Evolutionary conservation across 1,139 yeast genomes (phyloP), one percentile per base, ranked within the genome.

Genomic region (Protomyces arabidopsidicola): DNA sequence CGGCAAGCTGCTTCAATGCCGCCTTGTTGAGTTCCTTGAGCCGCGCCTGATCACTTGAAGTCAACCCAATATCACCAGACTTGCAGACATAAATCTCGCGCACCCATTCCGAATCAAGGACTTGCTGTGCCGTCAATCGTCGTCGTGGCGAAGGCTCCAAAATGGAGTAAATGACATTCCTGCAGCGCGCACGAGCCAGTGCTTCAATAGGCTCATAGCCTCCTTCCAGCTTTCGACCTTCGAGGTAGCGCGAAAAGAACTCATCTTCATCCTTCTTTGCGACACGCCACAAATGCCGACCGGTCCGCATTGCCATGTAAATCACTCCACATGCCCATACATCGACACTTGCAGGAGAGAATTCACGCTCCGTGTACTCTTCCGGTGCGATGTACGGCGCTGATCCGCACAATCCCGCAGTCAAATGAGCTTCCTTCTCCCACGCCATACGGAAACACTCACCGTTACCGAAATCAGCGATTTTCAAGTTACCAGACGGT

Each of bases 271-370:
- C 81, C 34, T 73, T 72, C 67, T 83, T 84, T 2, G 98, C 97
- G 65, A 85, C 78, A 70, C 87, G 86, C 98, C 98, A 93, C 65
- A 93, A 76, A 71, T 91, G 96, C 65, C 96, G 81, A 1, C 98
- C 98, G 0, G 97, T 89, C 72, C 98, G 81, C 98, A 93, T 91
- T 9, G 97, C 97, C 97, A 93, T 90, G 75, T 91, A 93, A 55
- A 93, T 89, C 22, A 93, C 95, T 60, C 98, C 98, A 75, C 95
- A 87, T 0, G 98, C 88, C 98, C 98, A 93, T 55, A 93, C 84
- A 75, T 93, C 98, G 10, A 90, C 95, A 18, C 93, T 84, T 55
- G 98, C 78, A 1, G 98, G 95, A 73, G 93, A 98, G 74, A 89
- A 93, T 69, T 86, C 86, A 52, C 80, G 78, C 56, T 81, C 83